phyloP scores from a whole-genome alignment of 2,329 filamentous ascomycete genomes.

The Stachybotrys elegans region DNA sequence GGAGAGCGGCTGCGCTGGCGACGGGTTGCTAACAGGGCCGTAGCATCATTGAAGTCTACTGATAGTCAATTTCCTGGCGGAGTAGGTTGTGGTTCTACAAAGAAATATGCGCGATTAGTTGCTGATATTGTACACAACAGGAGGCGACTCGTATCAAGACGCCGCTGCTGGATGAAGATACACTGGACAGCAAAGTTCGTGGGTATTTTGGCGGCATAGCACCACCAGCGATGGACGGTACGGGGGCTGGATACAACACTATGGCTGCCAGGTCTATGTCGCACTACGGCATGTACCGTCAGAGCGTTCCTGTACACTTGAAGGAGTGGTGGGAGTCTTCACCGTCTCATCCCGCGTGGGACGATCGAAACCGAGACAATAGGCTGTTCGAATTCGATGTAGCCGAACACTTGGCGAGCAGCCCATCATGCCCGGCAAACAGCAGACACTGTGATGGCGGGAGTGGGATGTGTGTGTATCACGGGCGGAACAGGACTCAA shows the following conservation, averaged over 20 bases:
- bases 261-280: constrained; percentile 10
- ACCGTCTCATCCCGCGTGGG: constrained; percentile 15
- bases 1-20: neutral
- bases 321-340: constrained; percentile 32
- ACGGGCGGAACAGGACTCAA: constrained; percentile 29
- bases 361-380: constrained; percentile 10
- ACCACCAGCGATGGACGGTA: constrained; percentile 16
- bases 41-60: constrained; percentile 6
- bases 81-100: constrained; percentile 22
- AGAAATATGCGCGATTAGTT: no score
- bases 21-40: constrained; percentile 4
- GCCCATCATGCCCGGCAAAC: constrained; percentile 48
- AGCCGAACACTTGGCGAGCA: constrained; percentile 45
- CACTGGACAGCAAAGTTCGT: constrained; percentile 29
- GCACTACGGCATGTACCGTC: constrained; percentile 13
- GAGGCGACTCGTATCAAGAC: constrained; percentile 45
- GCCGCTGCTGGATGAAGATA: constrained; percentile 36
- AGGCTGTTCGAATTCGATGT: constrained; percentile 41
- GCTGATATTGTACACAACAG: constrained; percentile 20
- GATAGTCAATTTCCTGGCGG: constrained; percentile 27
- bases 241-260: neutral
- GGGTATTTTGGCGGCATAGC: constrained; percentile 39
- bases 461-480: constrained; percentile 45
- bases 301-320: constrained; percentile 16
- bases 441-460: constrained; percentile 37